Conservation (phyloP, 2,329 filamentous ascomycete genomes). For the Beauveria scarabaeidicola region DNA sequence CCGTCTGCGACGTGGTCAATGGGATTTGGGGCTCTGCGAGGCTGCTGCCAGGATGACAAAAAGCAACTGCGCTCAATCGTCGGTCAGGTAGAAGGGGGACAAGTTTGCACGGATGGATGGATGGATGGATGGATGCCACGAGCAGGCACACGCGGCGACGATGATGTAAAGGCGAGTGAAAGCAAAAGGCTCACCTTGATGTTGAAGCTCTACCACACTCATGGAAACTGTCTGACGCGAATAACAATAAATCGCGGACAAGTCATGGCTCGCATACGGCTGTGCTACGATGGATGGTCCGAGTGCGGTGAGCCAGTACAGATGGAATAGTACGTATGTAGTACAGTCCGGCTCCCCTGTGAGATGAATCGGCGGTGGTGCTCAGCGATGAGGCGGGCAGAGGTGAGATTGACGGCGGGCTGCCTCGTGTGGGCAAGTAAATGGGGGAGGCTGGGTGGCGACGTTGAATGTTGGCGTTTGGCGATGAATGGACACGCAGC, state of each 20-base stretch:
- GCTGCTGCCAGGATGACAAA: neutral
- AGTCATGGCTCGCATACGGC: conserved; percentile 6
- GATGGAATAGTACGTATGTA: too few relatives aligned
- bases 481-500: neutral
- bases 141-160: neutral
- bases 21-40: neutral
- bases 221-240: conserved; percentile 1
- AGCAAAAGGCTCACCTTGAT: neutral
- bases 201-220: conserved; percentile 7
- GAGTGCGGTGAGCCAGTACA: neutral
- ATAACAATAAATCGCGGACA: neutral
- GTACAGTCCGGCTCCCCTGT: neutral
- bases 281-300: neutral
- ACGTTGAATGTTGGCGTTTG: neutral
- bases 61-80: neutral
- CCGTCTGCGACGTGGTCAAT: neutral
- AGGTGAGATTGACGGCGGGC: neutral
- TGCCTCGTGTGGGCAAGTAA: neutral
- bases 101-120: neutral
- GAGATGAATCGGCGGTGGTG: neutral
- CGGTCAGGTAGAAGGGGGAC: neutral
- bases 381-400: neutral
- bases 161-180: neutral
- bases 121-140: neutral
- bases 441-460: conserved; percentile 6